phyloP scores from a whole-genome alignment of 495 filamentous ascomycete species.

The Xylaria telfairii region DNA sequence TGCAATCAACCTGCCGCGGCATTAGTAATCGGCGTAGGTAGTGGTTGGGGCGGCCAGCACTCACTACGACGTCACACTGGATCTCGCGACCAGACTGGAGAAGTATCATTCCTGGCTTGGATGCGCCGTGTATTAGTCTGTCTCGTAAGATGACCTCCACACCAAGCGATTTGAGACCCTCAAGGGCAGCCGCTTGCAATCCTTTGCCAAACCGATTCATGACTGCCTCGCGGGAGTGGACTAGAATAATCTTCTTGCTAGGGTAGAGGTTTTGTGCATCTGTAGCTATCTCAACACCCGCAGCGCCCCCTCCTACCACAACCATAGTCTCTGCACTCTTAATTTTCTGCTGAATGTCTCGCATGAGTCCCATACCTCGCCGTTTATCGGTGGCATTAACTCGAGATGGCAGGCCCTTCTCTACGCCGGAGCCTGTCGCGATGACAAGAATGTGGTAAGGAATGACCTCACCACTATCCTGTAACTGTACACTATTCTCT shows the following conservation, averaged over 20 bases:
- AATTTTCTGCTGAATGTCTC: slow-evolving; percentile 43
- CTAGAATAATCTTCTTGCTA: slow-evolving; percentile 60
- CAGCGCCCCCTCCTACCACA: slow-evolving; percentile 66
- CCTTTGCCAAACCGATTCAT: slow-evolving; percentile 60
- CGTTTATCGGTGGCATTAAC: slow-evolving; percentile 50
- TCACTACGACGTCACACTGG: slow-evolving; percentile 39
- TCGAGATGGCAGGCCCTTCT: slow-evolving; percentile 58
- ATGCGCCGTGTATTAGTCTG: slow-evolving; percentile 26
- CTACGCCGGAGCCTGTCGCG: slow-evolving; percentile 55
- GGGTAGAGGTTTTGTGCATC: slow-evolving; percentile 63
- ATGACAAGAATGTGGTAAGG: slow-evolving; percentile 64
- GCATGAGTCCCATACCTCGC: slow-evolving; percentile 55
- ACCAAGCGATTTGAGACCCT: slow-evolving; percentile 46
- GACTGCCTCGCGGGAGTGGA: slow-evolving; percentile 60
- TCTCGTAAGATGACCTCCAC: slow-evolving; percentile 52
- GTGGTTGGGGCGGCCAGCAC: not conserved
- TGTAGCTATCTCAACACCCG: slow-evolving; percentile 64
- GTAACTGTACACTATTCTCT: not conserved
- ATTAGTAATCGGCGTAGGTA: not conserved
- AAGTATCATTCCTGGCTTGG: slow-evolving; percentile 26
- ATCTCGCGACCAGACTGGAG: slow-evolving; percentile 35
- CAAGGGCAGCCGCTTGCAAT: slow-evolving; percentile 54
- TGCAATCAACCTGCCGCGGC: slow-evolving; percentile 38
- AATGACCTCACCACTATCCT: not conserved
- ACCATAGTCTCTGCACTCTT: slow-evolving; percentile 50